A percentile compares a stretch with the other conserved stretches of the same genome.
Conservation (phyloP, 495 filamentous ascomycete genomes). For the Xylaria palmicola region DNA sequence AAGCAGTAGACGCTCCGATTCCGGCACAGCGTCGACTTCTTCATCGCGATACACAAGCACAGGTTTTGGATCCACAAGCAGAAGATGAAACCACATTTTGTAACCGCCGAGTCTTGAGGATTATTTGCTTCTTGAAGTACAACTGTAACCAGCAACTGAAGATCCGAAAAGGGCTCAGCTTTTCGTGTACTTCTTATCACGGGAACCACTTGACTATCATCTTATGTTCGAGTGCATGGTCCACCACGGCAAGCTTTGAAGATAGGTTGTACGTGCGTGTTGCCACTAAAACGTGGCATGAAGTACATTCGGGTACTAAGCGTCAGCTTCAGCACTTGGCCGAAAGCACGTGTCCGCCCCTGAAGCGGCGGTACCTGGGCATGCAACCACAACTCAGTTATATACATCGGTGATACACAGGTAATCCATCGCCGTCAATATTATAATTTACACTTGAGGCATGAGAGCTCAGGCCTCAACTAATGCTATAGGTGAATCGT, state of each 20-base stretch:
- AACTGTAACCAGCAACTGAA: neutral
- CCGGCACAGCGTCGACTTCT: constrained; percentile 45
- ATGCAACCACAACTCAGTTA: constrained; percentile 6
- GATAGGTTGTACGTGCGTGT: neutral
- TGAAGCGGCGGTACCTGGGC: neutral
- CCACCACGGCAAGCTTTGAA: neutral
- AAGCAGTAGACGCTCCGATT: constrained; percentile 36
- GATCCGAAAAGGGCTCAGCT: neutral
- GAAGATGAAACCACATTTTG: constrained; percentile 52
- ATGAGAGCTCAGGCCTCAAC: neutral
- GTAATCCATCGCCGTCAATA: constrained; percentile 13
- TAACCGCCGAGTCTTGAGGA: neutral
- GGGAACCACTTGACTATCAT: constrained; percentile 2
- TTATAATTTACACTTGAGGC: constrained; percentile 28
- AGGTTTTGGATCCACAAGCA: constrained; percentile 84
- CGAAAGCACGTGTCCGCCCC: neutral
- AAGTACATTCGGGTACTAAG: neutral
- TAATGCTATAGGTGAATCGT: constrained; percentile 49
- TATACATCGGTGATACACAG: constrained; percentile 30
- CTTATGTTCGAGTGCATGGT: constrained; percentile 6
- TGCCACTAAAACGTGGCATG: neutral
- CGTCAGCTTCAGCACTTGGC: neutral
- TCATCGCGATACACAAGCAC: constrained; percentile 71
- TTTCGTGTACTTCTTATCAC: neutral
- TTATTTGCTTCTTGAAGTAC: neutral